Conservation (phyloP, 106 monocot species). For the Ottelia alismoides region DNA sequence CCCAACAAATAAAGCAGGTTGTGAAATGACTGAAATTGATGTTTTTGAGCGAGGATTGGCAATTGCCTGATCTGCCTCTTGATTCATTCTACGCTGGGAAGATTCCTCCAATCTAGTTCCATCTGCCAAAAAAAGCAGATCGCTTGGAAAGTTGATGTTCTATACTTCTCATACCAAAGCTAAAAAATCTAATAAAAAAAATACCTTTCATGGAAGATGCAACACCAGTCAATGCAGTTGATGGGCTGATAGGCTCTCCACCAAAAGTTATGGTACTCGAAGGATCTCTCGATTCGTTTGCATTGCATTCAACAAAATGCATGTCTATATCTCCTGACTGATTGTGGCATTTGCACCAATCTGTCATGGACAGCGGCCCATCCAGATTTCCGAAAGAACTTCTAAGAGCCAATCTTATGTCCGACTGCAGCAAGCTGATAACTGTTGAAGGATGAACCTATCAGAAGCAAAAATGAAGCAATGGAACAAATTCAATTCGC, state of each 20-base stretch:
- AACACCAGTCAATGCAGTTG: conserved; percentile 28
- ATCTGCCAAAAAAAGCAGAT: conserved; percentile 15
- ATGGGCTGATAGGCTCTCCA: conserved; percentile 67
- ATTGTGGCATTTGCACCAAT: conserved; percentile 76
- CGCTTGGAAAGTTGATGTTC: neutral
- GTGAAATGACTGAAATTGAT: conserved; percentile 51
- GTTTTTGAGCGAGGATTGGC: conserved; percentile 25
- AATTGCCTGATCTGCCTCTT: conserved; percentile 45
- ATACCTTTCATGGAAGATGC: conserved; percentile 45
- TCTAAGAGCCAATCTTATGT: conserved; percentile 67
- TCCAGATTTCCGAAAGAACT: conserved; percentile 74
- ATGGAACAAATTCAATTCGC: too few relatives aligned
- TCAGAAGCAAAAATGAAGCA: conserved; percentile 6
- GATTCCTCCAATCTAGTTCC: conserved; percentile 59
- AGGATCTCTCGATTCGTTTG: conserved; percentile 58
- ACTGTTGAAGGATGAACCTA: conserved; percentile 68
- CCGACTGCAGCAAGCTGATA: conserved; percentile 75
- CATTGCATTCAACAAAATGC: conserved; percentile 29
- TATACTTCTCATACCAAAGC: neutral
- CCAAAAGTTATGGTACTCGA: conserved; percentile 29
- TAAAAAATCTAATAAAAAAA: too few relatives aligned
- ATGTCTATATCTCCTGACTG: conserved; percentile 45
- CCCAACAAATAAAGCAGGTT: conserved; percentile 89
- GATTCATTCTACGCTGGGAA: conserved; percentile 45
- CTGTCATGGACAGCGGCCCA: conserved; percentile 64